Evolutionary conservation across 2,329 filamentous ascomycete genomes (phyloP), one percentile per base, ranked within the genome.

Genomic region (Cercospora zeina): DNA sequence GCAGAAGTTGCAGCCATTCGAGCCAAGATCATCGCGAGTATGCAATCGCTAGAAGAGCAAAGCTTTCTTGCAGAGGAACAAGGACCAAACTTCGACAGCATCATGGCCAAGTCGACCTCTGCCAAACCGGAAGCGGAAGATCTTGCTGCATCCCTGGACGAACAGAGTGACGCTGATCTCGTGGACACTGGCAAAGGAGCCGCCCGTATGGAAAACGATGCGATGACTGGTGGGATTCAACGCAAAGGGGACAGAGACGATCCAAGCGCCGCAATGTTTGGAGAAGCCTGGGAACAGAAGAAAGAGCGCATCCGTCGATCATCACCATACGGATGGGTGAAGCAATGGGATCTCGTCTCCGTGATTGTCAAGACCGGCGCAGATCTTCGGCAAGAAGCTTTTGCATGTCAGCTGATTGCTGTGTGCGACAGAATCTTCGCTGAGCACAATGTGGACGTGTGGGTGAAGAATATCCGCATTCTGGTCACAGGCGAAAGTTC

Each of bases 401-500:
- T 95, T 75, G 90, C 90, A 6, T 93, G 90, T 73, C 90, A 95
- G 77, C 83, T 95, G 49, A 95, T 95, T 68, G 82, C 86, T 61
- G 88, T 92, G 11, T 95, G 90, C 76, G 84, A 89, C 71, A 90
- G 88, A 77, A 92, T 93, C 68, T 95, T 90, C 89, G 79, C 86
- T 51, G 89, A 92, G 65, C 87, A 89, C 14, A 79, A 82, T 27
- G 85, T 90, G 33, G 83, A 88, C 36, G 90, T 95, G n/a, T 95
- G 91, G 90, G 89, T 93, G 19, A 93, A 93, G 77, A 82, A 89
- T 62, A 95, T 95, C 90, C 86, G 90, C 58, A 95, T 95, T 58
- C 79, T 95, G 57, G 90, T 95, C 42, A 93, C 90, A 4, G 90
- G 90, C 64, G 90, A 93, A 77, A 90, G 89, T 8, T 93, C 89